Evolutionary conservation across 139 green algal species (phyloP), one percentile per base, ranked within the genome.

Genomic region (Zygnema circumcarinatum): DNA sequence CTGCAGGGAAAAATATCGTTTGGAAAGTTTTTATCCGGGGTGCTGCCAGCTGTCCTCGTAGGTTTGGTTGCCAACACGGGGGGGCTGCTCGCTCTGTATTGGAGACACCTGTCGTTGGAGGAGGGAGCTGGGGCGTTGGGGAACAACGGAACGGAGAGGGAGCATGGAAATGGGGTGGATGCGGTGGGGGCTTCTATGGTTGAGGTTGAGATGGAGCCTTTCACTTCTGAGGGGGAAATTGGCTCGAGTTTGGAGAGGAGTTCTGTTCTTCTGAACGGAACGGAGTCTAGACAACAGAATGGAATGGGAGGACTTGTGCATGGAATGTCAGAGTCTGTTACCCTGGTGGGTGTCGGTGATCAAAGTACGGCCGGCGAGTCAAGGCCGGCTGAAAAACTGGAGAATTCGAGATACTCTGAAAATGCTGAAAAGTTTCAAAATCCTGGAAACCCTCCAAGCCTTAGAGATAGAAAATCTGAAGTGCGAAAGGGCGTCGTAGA

Each of bases 1-100:
- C 25, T 83, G 16, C 25, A 83, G 29, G 21, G 75, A 39, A 11
- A n/a, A 25, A n/a, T 83, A n/a, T 73, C 16, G 21, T 83, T 83
- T 83, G 75, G 75, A 7, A 73, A 73, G 16, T 83, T 83, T 73
- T 3, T 83, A 7, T 39, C 75, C 40, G 75, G 75, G 25, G 20
- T 83, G 21, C 25, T 3, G 20, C 25, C 75, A 41, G 29, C 75
- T 21, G 35, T 83, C 20, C 25, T 83, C 25, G 75, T 83, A 21
- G 32, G 29, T 16, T 25, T 83, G 32, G 11, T 83, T 3, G 16
- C 68, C 31, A 83, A 83, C 35, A 83, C 75, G 7, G 16, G 21
- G 40, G 75, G 16, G 21, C 32, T 83, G 7, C 35, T 83, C 40
- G 75, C 32, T 73, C 25, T 83, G 40, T 83, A 83, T 41, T 74